phyloP scores from a whole-genome alignment of 1,139 yeast species.

The Ashbya aceris region DNA sequence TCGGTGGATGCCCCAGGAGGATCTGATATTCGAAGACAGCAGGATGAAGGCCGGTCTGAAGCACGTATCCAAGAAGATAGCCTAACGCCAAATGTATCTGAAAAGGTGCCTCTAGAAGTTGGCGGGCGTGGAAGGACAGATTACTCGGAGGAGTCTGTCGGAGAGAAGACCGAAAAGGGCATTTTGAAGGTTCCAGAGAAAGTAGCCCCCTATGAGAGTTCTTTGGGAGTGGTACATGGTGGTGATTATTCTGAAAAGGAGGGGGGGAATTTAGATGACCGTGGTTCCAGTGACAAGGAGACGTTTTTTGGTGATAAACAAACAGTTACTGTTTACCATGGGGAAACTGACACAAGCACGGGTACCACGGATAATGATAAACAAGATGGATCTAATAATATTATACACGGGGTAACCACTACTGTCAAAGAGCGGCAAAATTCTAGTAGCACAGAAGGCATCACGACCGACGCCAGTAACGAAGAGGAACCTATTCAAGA shows the following conservation, averaged over 20 bases:
- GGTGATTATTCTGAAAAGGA: constrained; percentile 12
- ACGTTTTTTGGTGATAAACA: constrained; percentile 12
- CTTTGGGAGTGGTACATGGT: constrained; percentile 4
- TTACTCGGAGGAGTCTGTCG: constrained; percentile 16
- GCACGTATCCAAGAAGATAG: not conserved
- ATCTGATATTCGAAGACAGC: too few species aligned
- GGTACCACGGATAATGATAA: constrained; percentile 18
- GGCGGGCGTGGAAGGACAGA: not conserved
- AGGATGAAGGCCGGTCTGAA: not conserved
- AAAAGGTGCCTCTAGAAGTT: not conserved
- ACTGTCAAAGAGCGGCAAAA: constrained; percentile 14
- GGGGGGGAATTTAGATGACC: constrained; percentile 12
- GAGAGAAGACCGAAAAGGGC: constrained; percentile 7
- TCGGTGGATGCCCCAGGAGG: too few species aligned
- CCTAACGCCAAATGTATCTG: not conserved
- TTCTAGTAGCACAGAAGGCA: constrained; percentile 15
- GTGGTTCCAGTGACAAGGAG: constrained; percentile 6
- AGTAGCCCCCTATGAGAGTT: constrained; percentile 5
- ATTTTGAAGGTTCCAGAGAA: constrained; percentile 5
- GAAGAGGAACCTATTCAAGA: constrained; percentile 5
- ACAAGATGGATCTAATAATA: not conserved
- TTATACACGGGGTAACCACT: constrained; percentile 11
- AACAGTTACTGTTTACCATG: constrained; percentile 17
- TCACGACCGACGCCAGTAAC: constrained; percentile 4
- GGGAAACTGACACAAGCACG: constrained; percentile 24